Base-by-base conservation (phyloP, 148 eudicot species). In the Pouteria glomerata region DNA sequence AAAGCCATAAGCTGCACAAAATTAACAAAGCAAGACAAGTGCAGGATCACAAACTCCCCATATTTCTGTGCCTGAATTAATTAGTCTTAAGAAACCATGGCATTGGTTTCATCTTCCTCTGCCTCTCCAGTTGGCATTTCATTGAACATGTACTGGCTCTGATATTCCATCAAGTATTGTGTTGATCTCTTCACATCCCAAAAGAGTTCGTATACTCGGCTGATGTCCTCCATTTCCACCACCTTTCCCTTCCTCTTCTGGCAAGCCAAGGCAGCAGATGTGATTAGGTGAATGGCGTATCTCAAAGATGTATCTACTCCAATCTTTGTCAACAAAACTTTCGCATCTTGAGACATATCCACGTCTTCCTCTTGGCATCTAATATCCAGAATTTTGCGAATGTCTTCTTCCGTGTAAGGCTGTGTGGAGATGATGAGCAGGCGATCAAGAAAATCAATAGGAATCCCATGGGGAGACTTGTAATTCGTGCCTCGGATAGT, bases 131-230 rank as follows among this genome's bases (percentile, higher is more conserved):
- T 42, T 35, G 88, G 85, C 23, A 81, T 86, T 42, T 92, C 97
- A 48, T 82, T 95, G 70, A 95, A 95, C 99, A 95, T 95, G 68
- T 86, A 92, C 76, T 89, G 92, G 57, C 84, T 85, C 77, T 92
- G 97, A 78, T 88, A 95, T 72, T 91, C 99, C 92, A 92, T 95
- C 84, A 95, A 77, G 79, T 95, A 90, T 74, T 95, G 97, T 1
- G 96, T 95, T 21, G 97, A 95, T 77, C 99, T 88, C 82, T 95
- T 95, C 68, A 92, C 96, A 77, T 95, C 97, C 80, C 86, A 78
- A 83, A 94, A 94, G 48, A 95, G 77, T 77, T 81, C 82, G 48
- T 91, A 95, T 30, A 95, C 97, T 74, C 97, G 69, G 71, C 93
- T 92, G 0, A 95, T 79, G 71, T 95, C 97, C 63, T 95, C 97